phyloP scores from a whole-genome alignment of 176 grass and related monocot species.

The Musa acuminata region DNA sequence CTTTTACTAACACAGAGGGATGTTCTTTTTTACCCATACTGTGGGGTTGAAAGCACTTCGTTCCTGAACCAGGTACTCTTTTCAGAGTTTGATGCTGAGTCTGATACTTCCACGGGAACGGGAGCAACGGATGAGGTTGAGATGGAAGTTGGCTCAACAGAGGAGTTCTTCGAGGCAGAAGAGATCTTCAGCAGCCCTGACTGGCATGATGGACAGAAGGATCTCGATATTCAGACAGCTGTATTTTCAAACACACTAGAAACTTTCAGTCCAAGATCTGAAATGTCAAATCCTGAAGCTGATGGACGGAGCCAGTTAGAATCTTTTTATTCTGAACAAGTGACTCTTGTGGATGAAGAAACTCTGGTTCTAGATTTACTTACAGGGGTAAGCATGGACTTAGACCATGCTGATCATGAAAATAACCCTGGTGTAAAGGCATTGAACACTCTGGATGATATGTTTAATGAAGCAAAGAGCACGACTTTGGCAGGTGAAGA shows the following conservation, averaged over 20 bases:
- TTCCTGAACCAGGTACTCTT: constrained; percentile 97
- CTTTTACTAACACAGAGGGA: constrained; percentile 17
- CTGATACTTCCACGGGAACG: constrained; percentile 40
- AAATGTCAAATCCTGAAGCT: not conserved
- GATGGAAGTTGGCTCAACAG: constrained; percentile 49
- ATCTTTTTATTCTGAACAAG: constrained; percentile 32
- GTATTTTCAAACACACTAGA: constrained; percentile 29
- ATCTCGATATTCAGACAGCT: constrained; percentile 31
- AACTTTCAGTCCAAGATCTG: constrained; percentile 21
- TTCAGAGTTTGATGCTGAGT: constrained; percentile 89
- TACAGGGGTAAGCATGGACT: constrained; percentile 17
- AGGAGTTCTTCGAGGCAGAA: constrained; percentile 91
- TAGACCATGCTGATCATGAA: not conserved
- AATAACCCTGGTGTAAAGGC: not conserved
- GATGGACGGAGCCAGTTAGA: constrained; percentile 31
- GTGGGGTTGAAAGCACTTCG: constrained; percentile 44
- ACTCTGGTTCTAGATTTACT: constrained; percentile 28
- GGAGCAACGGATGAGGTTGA: constrained; percentile 27
- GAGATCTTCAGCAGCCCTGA: constrained; percentile 75
- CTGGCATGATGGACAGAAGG: constrained; percentile 55
- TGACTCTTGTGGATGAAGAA: constrained; percentile 24
- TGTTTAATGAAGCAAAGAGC: not conserved
- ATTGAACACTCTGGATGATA: not conserved
- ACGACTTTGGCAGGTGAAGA: constrained; percentile 2
- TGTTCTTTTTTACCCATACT: not conserved